phyloP scores from a whole-genome alignment of 208 protist species.

The Crithidia bombi region DNA sequence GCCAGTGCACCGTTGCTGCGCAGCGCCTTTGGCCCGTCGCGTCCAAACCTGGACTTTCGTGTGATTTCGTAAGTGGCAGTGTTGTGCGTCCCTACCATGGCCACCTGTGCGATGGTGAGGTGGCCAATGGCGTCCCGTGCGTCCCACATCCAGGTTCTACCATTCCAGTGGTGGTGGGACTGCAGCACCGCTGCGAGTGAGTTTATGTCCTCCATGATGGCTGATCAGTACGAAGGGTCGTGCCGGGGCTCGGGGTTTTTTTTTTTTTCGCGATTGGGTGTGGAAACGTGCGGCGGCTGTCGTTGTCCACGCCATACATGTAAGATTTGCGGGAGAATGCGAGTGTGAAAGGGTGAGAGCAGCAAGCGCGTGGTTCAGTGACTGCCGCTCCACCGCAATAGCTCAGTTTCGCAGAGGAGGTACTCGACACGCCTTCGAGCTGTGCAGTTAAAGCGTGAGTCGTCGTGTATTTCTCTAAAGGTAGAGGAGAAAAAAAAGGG shows the following conservation, averaged over 20 bases:
- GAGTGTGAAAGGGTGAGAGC: no score
- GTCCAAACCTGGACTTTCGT: slow-evolving; percentile 34
- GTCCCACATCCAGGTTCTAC: slow-evolving; percentile 56
- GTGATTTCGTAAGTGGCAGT: slow-evolving; percentile 42
- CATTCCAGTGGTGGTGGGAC: slow-evolving; percentile 12
- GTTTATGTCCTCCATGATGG: not conserved
- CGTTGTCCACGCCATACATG: no score
- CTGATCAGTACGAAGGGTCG: not conserved
- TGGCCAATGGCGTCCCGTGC: slow-evolving; percentile 27
- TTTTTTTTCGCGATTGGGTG: no score
- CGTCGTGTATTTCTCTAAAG: no score
- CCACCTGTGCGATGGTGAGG: slow-evolving; percentile 42
- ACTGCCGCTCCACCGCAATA: no score
- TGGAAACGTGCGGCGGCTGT: no score
- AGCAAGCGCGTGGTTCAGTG: no score
- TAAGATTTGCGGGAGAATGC: no score
- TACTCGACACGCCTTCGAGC: no score
- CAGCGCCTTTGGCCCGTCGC: slow-evolving; percentile 41
- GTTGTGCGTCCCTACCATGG: slow-evolving; percentile 56
- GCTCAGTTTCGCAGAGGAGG: no score
- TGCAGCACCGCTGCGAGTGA: slow-evolving; percentile 1
- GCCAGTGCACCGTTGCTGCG: slow-evolving; percentile 7
- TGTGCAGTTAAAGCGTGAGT: no score
- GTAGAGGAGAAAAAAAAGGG: no score
- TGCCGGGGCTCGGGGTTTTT: not conserved